Conservation (phyloP, 768 basidiomycete genomes). For the Symmetrospora coprosmae region DNA sequence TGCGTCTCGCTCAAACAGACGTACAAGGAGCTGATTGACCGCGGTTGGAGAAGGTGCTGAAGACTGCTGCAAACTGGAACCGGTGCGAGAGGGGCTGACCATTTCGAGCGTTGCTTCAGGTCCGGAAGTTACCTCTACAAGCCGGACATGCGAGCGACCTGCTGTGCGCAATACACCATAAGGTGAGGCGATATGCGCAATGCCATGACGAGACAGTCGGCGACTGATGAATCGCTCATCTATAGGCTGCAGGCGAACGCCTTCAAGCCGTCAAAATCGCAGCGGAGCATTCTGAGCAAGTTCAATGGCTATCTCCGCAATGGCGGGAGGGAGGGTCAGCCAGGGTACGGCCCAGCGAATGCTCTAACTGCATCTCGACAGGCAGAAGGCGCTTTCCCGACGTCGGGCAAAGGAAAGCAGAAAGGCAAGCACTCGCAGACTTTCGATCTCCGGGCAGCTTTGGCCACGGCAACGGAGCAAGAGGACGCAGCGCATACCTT, state of each 20-base stretch:
- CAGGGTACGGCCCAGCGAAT: slow-evolving; percentile 24
- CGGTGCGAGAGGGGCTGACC: not conserved
- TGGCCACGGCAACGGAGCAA: slow-evolving; percentile 48
- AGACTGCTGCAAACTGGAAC: not conserved
- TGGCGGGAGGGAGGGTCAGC: slow-evolving; percentile 35
- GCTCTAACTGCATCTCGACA: not conserved
- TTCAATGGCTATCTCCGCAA: slow-evolving; percentile 58
- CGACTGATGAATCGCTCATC: not conserved
- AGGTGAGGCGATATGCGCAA: slow-evolving; percentile 43
- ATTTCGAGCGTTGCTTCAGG: not conserved
- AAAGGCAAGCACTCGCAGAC: slow-evolving; percentile 21
- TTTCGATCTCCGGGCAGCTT: slow-evolving; percentile 42
- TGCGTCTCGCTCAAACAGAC: slow-evolving; percentile 28
- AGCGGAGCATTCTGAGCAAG: slow-evolving; percentile 62
- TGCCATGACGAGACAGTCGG: not conserved
- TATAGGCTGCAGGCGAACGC: slow-evolving; percentile 51
- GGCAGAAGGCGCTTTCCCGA: too few species aligned
- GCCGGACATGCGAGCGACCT: slow-evolving; percentile 63
- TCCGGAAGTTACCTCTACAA: slow-evolving; percentile 59
- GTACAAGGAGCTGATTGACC: slow-evolving; percentile 38
- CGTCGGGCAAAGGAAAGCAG: not conserved
- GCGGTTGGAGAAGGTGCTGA: slow-evolving; percentile 37
- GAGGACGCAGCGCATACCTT: slow-evolving; percentile 31
- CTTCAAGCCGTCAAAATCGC: slow-evolving; percentile 59
- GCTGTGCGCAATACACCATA: slow-evolving; percentile 92